phyloP scores from a whole-genome alignment of 495 filamentous ascomycete genomes.

The Chaetomidium leptoderma region DNA sequence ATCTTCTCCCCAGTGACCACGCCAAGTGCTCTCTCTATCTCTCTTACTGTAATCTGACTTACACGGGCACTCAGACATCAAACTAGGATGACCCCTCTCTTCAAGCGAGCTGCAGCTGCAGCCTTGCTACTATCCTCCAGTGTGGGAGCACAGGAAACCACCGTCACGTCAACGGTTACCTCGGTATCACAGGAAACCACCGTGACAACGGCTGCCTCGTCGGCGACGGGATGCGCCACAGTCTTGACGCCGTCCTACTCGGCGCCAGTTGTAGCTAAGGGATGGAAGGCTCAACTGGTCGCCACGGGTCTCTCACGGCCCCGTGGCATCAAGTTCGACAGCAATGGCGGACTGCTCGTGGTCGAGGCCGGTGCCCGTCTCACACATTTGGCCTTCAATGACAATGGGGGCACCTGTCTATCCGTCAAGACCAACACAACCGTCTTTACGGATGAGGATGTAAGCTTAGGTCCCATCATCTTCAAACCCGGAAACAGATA shows the following conservation, averaged over 20 bases:
- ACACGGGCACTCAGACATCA: not conserved
- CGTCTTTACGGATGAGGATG: slow-evolving; percentile 26
- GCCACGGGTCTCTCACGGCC: slow-evolving; percentile 50
- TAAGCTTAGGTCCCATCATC: slow-evolving; percentile 33
- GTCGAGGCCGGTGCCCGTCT: slow-evolving; percentile 54
- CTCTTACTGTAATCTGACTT: no score
- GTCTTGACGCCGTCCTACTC: slow-evolving; percentile 25
- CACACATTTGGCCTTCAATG: slow-evolving; percentile 47
- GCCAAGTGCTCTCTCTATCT: not conserved
- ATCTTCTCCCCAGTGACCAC: not conserved
- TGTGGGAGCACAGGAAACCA: slow-evolving; percentile 1
- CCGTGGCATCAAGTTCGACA: slow-evolving; percentile 59
- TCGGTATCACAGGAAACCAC: not conserved
- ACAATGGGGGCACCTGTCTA: slow-evolving; percentile 45
- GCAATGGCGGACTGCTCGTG: slow-evolving; percentile 56
- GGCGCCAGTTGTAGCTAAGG: slow-evolving; percentile 50
- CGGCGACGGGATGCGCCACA: slow-evolving; percentile 29
- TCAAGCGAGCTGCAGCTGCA: slow-evolving; percentile 5
- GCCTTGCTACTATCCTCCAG: slow-evolving; percentile 4
- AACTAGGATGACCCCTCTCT: slow-evolving; percentile 7
- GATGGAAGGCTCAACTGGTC: slow-evolving; percentile 55
- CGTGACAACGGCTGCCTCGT: not conserved
- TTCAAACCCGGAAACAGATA: not conserved
- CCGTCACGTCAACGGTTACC: not conserved
- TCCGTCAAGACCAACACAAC: slow-evolving; percentile 31